Conservation (phyloP, 805 yeast genomes). For the Pichia paraexigua region DNA sequence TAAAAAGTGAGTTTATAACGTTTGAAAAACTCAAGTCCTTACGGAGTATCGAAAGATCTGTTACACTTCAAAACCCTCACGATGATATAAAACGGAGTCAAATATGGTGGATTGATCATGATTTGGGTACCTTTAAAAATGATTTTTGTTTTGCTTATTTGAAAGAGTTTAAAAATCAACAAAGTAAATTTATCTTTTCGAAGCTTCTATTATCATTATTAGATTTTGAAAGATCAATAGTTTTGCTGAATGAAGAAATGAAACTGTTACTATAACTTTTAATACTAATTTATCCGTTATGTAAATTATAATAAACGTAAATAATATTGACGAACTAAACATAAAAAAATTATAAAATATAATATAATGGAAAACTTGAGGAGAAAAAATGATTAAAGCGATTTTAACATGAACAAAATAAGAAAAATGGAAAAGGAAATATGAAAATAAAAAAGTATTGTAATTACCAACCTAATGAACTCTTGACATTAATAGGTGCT, state of each 20-base stretch:
- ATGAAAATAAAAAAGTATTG: not conserved
- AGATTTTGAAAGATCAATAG: constrained; percentile 17
- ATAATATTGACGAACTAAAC: not conserved
- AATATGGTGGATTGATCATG: constrained; percentile 2
- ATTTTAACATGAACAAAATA: not conserved
- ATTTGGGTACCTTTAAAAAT: constrained; percentile 6
- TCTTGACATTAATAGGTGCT: constrained; percentile 61
- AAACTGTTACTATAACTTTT: constrained; percentile 8
- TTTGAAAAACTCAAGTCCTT: constrained; percentile 8
- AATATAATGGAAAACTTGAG: not conserved
- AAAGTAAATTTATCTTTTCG: not conserved
- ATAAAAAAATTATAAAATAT: not conserved
- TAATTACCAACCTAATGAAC: constrained; percentile 61
- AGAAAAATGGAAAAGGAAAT: not conserved
- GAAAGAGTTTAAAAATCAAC: not conserved
- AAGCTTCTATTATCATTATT: constrained; percentile 7
- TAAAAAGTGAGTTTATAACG: not conserved
- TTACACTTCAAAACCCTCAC: not conserved
- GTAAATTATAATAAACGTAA: not conserved
- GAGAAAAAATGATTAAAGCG: not conserved
- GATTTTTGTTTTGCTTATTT: constrained; percentile 13
- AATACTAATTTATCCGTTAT: not conserved
- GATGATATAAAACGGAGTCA: not conserved
- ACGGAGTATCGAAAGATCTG: constrained; percentile 1
- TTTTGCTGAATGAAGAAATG: constrained; percentile 17